Evolutionary conservation across 192 early-diverging fungal genomes (phyloP).

Genomic region (Coemansia sp.): DNA sequence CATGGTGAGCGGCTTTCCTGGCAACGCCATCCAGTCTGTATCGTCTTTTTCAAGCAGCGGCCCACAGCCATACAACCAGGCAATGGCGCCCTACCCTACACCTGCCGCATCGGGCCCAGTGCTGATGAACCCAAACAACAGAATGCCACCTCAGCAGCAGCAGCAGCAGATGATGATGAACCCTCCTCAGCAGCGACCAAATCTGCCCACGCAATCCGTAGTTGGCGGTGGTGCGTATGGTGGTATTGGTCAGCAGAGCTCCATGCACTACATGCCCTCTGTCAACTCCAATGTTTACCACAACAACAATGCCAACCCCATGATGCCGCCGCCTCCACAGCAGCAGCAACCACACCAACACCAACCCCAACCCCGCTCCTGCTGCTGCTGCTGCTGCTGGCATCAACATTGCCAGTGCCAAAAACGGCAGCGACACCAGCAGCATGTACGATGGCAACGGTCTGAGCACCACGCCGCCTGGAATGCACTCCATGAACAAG

Average conservation of each 20-base stretch:
- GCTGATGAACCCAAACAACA: too few relatives aligned
- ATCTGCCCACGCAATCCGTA: too few relatives aligned
- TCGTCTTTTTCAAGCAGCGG: slow-evolving; percentile 2
- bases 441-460: slow-evolving; percentile 2
- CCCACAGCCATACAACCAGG: slow-evolving; percentile 5
- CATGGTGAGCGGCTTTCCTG: slow-evolving; percentile 3
- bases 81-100: too few relatives aligned
- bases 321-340: background rate
- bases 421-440: background rate
- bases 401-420: background rate
- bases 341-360: background rate
- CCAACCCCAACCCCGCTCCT: background rate
- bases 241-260: background rate
- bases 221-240: too few relatives aligned
- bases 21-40: background rate
- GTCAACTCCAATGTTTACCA: background rate
- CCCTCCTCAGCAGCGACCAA: too few relatives aligned
- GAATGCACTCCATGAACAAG: background rate
- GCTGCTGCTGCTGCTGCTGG: background rate
- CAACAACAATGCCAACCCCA: background rate
- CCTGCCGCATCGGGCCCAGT: background rate
- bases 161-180: too few relatives aligned
- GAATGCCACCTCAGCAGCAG: too few relatives aligned
- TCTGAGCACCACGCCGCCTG: background rate
- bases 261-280: background rate